These are phyloP conservation scores for Neurospora africana DNA, from an alignment of 495 filamentous ascomycete genomes.

Conservation along the genomic window DNA sequence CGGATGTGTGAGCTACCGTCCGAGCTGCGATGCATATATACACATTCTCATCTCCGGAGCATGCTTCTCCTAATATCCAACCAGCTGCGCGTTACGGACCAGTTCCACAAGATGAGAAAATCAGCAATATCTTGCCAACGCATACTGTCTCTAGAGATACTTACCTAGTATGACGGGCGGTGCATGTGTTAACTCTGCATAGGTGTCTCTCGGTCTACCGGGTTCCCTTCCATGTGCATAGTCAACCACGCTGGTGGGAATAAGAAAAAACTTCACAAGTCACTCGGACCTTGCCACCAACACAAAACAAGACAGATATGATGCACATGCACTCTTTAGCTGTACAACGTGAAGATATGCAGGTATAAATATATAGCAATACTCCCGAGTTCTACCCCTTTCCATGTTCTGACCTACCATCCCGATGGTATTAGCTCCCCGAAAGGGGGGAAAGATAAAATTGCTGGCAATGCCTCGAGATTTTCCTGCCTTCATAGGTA, in stretches of 20 bases:
- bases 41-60: neutral
- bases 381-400: neutral
- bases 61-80: neutral
- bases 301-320: neutral
- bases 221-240: neutral
- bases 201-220: neutral
- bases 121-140: neutral
- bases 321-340: neutral
- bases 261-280: neutral
- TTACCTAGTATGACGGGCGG: neutral
- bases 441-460: neutral
- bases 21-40: neutral
- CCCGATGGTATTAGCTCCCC: neutral
- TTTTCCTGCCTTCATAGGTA: neutral
- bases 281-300: neutral
- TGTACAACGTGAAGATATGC: neutral
- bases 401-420: neutral
- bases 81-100: neutral
- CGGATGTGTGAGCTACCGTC: neutral
- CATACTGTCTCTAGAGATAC: neutral
- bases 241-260: neutral
- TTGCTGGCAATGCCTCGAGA: neutral
- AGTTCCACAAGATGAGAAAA: neutral
- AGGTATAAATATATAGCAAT: neutral
- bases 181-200: neutral